Percentiles rank a stretch among this genome's conserved stretches.
Conservation (phyloP, 352 stramenopile genomes). For the Nothophytophthora sp. region DNA sequence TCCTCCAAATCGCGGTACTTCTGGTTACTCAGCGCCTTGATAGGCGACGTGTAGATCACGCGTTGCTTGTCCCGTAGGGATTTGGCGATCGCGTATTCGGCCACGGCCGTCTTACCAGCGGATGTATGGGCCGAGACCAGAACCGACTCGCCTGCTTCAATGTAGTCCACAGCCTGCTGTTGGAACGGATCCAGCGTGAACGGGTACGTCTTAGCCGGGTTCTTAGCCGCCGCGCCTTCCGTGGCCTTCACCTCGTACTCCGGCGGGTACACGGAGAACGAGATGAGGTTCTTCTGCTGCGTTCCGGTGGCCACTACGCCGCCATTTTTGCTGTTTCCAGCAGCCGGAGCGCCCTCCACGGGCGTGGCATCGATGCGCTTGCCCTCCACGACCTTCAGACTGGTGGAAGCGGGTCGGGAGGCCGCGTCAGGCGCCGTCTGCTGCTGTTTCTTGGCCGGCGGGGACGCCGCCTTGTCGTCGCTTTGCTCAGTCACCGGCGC, state of each 20-base stretch:
- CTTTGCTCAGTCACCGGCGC: conserved; percentile 12
- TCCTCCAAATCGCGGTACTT: conserved; percentile 99
- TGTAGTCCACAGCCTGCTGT: conserved; percentile 94
- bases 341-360: conserved; percentile 34
- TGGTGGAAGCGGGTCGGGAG: conserved; percentile 25
- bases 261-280: conserved; percentile 92
- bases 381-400: conserved; percentile 68
- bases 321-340: conserved; percentile 30
- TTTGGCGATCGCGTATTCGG: conserved; percentile 99
- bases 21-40: conserved; percentile 99
- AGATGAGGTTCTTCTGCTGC: conserved; percentile 96
- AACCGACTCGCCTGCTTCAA: conserved; percentile 97
- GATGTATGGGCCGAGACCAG: conserved; percentile 99
- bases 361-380: conserved; percentile 77
- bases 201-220: conserved; percentile 97
- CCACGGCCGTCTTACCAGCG: conserved; percentile 96
- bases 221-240: conserved; percentile 48
- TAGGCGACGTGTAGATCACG: conserved; percentile 99
- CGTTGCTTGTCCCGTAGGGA: conserved; percentile 91
- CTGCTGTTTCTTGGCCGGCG: conserved; percentile 59
- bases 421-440: neutral
- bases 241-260: conserved; percentile 54
- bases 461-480: conserved; percentile 38
- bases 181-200: conserved; percentile 99
- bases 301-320: conserved; percentile 92